phyloP scores from a whole-genome alignment of 208 protist species.

The Vickermania spadyakhi region DNA sequence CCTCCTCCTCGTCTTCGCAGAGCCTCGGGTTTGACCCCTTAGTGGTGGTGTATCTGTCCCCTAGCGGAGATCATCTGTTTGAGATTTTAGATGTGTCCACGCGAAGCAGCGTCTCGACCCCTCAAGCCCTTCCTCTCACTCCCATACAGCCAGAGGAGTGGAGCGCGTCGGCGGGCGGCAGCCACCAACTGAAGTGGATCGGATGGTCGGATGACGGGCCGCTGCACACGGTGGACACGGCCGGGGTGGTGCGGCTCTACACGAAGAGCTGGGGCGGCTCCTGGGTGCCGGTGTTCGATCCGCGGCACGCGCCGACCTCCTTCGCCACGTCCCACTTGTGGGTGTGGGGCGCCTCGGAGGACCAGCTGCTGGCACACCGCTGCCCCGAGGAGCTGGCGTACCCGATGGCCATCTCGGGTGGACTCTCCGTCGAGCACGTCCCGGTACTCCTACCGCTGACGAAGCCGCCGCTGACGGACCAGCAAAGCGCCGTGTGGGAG shows the following conservation, averaged over 20 bases:
- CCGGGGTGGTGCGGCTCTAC: slow-evolving; percentile 75
- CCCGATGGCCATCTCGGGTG: slow-evolving; percentile 56
- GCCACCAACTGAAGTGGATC: slow-evolving; percentile 79
- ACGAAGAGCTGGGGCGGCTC: slow-evolving; percentile 66
- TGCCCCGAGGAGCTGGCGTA: slow-evolving; percentile 51
- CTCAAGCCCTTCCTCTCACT: slow-evolving; percentile 49
- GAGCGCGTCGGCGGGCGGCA: background rate
- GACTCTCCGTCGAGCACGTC: slow-evolving; percentile 57
- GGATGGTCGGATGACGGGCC: slow-evolving; percentile 84
- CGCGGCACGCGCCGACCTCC: slow-evolving; percentile 10
- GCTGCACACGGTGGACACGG: slow-evolving; percentile 71
- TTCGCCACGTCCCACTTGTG: slow-evolving; percentile 34
- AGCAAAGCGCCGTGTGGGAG: slow-evolving; percentile 44
- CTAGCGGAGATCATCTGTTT: slow-evolving; percentile 29
- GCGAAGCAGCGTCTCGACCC: slow-evolving; percentile 26
- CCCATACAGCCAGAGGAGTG: slow-evolving; percentile 4
- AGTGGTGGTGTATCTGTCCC: slow-evolving; percentile 42
- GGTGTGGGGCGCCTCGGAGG: slow-evolving; percentile 39
- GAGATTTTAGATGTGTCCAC: slow-evolving; percentile 73
- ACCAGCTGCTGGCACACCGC: slow-evolving; percentile 50
- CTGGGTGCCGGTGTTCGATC: slow-evolving; percentile 80
- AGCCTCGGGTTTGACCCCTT: slow-evolving; percentile 60
- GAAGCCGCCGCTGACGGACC: slow-evolving; percentile 16
- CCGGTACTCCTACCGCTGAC: slow-evolving; percentile 54
- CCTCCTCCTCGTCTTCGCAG: background rate